Base-by-base conservation (phyloP, 2,329 filamentous ascomycete genomes). In the Dothideomycetes sp. region DNA sequence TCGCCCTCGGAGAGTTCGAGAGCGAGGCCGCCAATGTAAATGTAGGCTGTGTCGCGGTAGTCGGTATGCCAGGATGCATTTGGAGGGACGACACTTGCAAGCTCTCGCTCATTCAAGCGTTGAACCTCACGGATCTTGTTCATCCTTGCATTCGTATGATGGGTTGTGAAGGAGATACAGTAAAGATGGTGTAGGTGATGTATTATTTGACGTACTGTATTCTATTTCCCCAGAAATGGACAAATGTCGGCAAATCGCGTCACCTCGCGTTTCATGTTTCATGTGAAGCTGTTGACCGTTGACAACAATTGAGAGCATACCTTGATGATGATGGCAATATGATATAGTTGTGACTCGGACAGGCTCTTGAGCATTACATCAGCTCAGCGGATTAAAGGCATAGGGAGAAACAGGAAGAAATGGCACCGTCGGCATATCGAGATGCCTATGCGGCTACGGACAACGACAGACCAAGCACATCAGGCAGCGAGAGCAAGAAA, bases 1-100 rank as follows among this genome's bases (percentile, higher is more conserved):
- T 98, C 91, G 62, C 93, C 93, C 66, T 98, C 91, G 36, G 86
- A 87, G 31, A 98, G 73, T 54, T 94, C 85, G 63, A 84, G 94
- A 3, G 88, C 86, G 10, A 98, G 73, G 19, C 89, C 89, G 55
- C 93, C 93, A 51, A 98, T 88, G 69, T 95, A 94, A 58, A 98
- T 69, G 61, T 89, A 98, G 44, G 91, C 93, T 2, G 91, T 96
- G 66, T 94, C 91, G 64, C 86, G 84, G 65, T 96, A 98, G 68
- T 98, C 93, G 59, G 82, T 81, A 60, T 96, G 89, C 89, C 89
- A 96, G 42, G 89, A 95, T 47, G 82, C 89, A 63, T 87, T 79
- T 31, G 88, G 81, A 2, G 81, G 73, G 50, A 86, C 88, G 52
- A 81, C 85, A 59, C 86, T 80, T 61, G 95, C 88, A 46, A 98